Percentiles rank a stretch among this genome's conserved stretches.
Conservation (phyloP, 2,329 filamentous ascomycete genomes). For the Phialophora tarda region DNA sequence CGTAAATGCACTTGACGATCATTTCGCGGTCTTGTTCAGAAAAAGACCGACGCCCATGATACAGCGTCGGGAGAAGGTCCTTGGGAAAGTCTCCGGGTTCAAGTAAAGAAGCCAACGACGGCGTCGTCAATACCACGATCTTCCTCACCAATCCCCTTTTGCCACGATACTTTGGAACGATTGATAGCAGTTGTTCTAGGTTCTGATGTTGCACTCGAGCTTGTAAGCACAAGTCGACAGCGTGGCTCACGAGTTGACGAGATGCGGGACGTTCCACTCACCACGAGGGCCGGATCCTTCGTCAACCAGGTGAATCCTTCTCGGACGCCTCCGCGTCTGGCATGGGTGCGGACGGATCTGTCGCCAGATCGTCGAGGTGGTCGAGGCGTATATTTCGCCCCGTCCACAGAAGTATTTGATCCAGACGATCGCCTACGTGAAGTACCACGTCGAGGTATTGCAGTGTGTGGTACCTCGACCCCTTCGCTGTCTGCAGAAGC, state of each 20-base stretch:
- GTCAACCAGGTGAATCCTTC: slow-evolving; percentile 23
- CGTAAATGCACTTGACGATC: slow-evolving; percentile 27
- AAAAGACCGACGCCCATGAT: background rate
- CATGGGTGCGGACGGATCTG: background rate
- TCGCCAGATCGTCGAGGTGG: background rate
- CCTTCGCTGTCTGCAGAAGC: background rate
- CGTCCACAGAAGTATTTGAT: background rate
- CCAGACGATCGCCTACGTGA: background rate
- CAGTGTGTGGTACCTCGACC: background rate
- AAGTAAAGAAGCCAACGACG: slow-evolving; percentile 25
- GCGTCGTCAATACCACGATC: slow-evolving; percentile 29
- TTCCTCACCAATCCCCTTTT: slow-evolving; percentile 5
- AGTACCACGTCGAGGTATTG: background rate
- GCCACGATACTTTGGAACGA: slow-evolving; percentile 3
- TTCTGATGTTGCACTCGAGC: slow-evolving; percentile 10
- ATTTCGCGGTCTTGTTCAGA: background rate
- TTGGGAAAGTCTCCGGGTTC: slow-evolving; percentile 17
- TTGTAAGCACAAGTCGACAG: background rate
- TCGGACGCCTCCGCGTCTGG: background rate
- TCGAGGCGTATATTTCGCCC: background rate
- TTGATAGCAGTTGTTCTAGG: slow-evolving; percentile 3
- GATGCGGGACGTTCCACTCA: slow-evolving; percentile 8
- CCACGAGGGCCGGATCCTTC: slow-evolving; percentile 14
- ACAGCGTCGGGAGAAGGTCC: slow-evolving; percentile 16
- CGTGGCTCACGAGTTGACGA: background rate